Base-by-base conservation (phyloP, 2,329 filamentous ascomycete species). In the Mycosphaerella arachidis region DNA sequence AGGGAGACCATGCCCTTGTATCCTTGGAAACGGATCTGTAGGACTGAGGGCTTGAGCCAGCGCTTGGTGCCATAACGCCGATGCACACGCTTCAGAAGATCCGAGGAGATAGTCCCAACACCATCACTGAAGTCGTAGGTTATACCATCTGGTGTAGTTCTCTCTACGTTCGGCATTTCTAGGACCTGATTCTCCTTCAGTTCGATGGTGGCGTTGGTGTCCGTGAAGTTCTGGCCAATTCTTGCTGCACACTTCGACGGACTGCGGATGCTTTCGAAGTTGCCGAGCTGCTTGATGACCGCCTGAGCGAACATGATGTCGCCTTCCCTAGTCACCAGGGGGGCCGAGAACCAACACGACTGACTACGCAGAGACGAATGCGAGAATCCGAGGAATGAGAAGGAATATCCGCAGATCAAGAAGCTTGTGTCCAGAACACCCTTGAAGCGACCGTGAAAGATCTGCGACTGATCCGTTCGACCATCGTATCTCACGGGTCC, bases 1-100 rank as follows among this genome's bases (percentile, higher is more conserved):
- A 93, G 74, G 0, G 88, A 31, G 0, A 94, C 79, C 84, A 92
- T 90, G 0, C 90, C 91, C 73, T 95, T 95, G 4, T 85, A 86
- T 0, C 89, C 81, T 79, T 80, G 84, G 70, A 84, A 88, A 2
- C 91, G 83, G 48, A 95, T 88, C 67, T 95, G 91, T 50, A 91
- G 84, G 53, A 84, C 85, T 0, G 87, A 89, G 0, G 89, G 84
- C 3, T 77, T 76, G 0, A 76, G 69, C 37, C 77, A 63, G 29
- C 73, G 77, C 27, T 75, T 75, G 33, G 73, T 71, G 0, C 84
- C 81, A 56, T 89, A 73, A 5, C 75, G 69, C 1, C 75, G 72
- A 81, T 85, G 88, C 2, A 92, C 82, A n/a, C 78, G 78, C 13
- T 82, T 72, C 53, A 88, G 75, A 0, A 91, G 78, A 0, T 77